phyloP scores from a whole-genome alignment of 2,329 filamentous ascomycete genomes.

The Hirsutella minnesotensis region DNA sequence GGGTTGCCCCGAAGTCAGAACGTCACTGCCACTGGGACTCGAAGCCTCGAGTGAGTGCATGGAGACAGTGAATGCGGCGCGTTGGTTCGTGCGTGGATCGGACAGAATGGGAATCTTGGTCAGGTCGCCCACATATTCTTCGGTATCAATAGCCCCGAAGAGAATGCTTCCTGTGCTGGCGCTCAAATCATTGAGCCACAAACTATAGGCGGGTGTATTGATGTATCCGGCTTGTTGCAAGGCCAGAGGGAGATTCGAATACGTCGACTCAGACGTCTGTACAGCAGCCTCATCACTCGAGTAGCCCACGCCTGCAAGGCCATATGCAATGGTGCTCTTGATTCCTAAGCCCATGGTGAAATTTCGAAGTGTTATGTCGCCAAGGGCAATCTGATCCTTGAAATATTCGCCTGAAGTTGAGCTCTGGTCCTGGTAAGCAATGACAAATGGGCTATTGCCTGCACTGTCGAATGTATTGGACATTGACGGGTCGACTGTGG shows the following conservation, averaged over 20 bases:
- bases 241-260: constrained; percentile 51
- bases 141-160: constrained; percentile 71
- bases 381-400: constrained; percentile 42
- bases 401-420: constrained; percentile 47
- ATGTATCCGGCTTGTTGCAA: constrained; percentile 53
- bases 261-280: constrained; percentile 18
- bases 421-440: constrained; percentile 50
- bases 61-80: constrained; percentile 34
- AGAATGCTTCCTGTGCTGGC: constrained; percentile 58
- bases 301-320: constrained; percentile 50
- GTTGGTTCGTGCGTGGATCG: constrained; percentile 27
- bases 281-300: constrained; percentile 36
- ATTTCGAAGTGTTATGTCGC: constrained; percentile 36
- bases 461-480: constrained; percentile 36
- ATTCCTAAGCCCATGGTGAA: constrained; percentile 47
- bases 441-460: constrained; percentile 35
- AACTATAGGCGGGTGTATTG: constrained; percentile 55
- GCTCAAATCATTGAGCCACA: constrained; percentile 52
- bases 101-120: constrained; percentile 44
- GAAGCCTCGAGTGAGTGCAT: constrained; percentile 34
- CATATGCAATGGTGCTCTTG: constrained; percentile 42
- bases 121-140: constrained; percentile 57
- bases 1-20: constrained; percentile 29
- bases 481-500: constrained; percentile 28
- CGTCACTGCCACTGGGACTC: constrained; percentile 37